Evolutionary conservation across 2,329 filamentous ascomycete genomes (phyloP), one percentile per base, ranked within the genome.

Genomic region (Colletotrichum sidae): DNA sequence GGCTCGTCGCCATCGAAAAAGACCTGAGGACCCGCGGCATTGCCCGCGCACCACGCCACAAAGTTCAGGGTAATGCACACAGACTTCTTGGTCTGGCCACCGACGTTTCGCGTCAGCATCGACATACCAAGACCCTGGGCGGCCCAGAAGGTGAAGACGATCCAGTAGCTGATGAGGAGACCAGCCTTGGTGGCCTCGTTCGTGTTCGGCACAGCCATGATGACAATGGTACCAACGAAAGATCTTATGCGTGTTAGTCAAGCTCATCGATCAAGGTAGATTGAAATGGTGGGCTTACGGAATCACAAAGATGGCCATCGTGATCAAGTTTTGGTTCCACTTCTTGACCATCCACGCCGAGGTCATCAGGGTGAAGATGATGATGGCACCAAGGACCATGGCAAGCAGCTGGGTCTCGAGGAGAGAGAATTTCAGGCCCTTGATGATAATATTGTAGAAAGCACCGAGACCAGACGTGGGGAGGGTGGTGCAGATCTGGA

Each of bases 21-120:
- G 45, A 79, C 72, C 44, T 77, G 73, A 15, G 78, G 77, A 0
- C 76, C 77, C 2, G 75, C 70, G 41, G 79, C 77, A 44, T 80
- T 80, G 3, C 78, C 78, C 7, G 73, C 71, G 44, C 76, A 78
- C 59, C 78, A 79, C 12, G 72, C 75, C 8, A 80, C 60, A 59
- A 79, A 79, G 35, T 76, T 72, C 63, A 79, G 68, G 0, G 76
- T 74, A 0, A 76, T 77, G 44, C 78, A 73, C 0, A 75, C 76
- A 67, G 78, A 75, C 60, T 79, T 79, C 68, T 79, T 80, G 7
- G 77, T 79, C 49, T 77, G 55, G 6, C 55, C 55, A 17, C 55
- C 55, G 25, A 58, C 55, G 46, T 58, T 58, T 17, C 55, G 55
- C 0, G 69, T 70, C 17, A 60, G 56, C 72, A 83, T 66, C 62